Conservation (phyloP, 176 grass and related monocot genomes). For the Triticum urartu region DNA sequence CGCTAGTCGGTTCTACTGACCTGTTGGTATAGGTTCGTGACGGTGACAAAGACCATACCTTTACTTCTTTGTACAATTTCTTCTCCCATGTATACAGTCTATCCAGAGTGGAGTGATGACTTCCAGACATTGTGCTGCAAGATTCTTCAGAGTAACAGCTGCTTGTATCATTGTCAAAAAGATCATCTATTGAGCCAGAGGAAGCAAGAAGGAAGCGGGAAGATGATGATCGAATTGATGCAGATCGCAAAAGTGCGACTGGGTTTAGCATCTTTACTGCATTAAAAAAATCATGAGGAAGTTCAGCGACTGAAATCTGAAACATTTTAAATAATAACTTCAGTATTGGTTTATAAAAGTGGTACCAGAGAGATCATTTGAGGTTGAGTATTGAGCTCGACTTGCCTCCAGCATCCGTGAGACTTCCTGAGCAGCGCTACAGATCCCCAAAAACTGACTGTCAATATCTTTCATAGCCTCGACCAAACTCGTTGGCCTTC, state of each 20-base stretch:
- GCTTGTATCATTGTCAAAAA: constrained; percentile 73
- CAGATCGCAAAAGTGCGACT: constrained; percentile 63
- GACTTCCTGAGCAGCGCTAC: constrained; percentile 74
- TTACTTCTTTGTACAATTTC: constrained; percentile 97
- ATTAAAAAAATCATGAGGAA: constrained; percentile 29
- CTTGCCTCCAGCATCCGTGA: constrained; percentile 88
- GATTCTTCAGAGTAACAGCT: constrained; percentile 84
- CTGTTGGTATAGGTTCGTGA: constrained; percentile 2
- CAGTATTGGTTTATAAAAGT: constrained; percentile 41
- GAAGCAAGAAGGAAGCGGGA: constrained; percentile 71
- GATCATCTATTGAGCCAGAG: constrained; percentile 73
- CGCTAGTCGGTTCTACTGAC: neutral
- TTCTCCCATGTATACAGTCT: constrained; percentile 96
- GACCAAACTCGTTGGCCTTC: constrained; percentile 58
- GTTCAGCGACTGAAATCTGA: constrained; percentile 33
- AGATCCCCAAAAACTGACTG: constrained; percentile 77
- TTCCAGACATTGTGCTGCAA: constrained; percentile 59
- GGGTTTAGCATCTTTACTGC: constrained; percentile 87
- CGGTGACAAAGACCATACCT: constrained; percentile 48
- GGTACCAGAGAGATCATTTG: constrained; percentile 85
- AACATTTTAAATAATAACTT: constrained; percentile 30
- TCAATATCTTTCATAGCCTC: constrained; percentile 90
- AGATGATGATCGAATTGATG: constrained; percentile 80
- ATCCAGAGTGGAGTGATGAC: constrained; percentile 92
- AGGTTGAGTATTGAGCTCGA: constrained; percentile 71